phyloP scores from a whole-genome alignment of 768 basidiomycete genomes.

The Boletus bicolor region DNA sequence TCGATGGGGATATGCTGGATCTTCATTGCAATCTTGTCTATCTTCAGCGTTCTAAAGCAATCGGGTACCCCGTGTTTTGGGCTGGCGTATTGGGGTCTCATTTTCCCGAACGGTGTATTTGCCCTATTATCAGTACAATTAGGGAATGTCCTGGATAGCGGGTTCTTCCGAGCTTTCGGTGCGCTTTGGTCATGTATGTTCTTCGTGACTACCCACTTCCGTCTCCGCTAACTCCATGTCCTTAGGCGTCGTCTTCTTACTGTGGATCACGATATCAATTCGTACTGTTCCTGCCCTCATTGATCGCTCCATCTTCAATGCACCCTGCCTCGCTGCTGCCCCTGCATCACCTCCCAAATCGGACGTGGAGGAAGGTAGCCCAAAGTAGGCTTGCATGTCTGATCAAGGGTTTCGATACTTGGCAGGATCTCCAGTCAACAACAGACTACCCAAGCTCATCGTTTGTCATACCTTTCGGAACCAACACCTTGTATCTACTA shows the following conservation, averaged over 20 bases:
- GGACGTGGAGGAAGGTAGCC: slow-evolving; percentile 9
- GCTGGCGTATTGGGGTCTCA: slow-evolving; percentile 51
- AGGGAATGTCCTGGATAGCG: slow-evolving; percentile 45
- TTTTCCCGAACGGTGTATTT: slow-evolving; percentile 57
- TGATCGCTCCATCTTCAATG: slow-evolving; percentile 46
- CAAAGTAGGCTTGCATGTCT: neutral
- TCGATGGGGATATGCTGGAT: slow-evolving; percentile 56
- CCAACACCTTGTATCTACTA: neutral
- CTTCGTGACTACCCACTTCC: neutral
- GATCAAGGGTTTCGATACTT: neutral
- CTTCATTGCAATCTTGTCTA: slow-evolving; percentile 40
- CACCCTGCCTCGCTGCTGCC: slow-evolving; percentile 38
- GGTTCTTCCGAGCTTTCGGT: slow-evolving; percentile 51
- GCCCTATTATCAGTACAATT: slow-evolving; percentile 49
- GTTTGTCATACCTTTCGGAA: neutral
- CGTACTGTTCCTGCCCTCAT: slow-evolving; percentile 45
- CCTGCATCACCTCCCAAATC: neutral
- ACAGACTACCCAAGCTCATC: neutral
- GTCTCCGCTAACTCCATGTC: neutral
- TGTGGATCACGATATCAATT: slow-evolving; percentile 42
- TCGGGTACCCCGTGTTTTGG: slow-evolving; percentile 40
- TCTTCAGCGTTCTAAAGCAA: slow-evolving; percentile 32
- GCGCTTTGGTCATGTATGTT: slow-evolving; percentile 50
- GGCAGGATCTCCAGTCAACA: neutral
- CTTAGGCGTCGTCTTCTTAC: slow-evolving; percentile 38